These are phyloP conservation scores for Sphaerulina vaccinii DNA, from an alignment of 2,329 filamentous ascomycete genomes.

Conservation along the genomic window DNA sequence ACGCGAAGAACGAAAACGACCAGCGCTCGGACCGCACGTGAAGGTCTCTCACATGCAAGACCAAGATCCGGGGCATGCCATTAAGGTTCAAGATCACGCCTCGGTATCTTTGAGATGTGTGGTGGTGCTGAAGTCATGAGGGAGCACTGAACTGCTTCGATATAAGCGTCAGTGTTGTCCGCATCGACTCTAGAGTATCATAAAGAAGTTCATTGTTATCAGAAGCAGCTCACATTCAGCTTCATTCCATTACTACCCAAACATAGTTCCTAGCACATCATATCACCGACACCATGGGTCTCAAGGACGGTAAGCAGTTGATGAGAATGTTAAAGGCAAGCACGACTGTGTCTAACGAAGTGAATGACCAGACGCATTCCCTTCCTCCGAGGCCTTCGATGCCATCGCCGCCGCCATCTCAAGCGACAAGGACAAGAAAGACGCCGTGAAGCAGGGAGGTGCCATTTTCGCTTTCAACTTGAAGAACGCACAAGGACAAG, in stretches of 20 bases:
- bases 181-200: background rate
- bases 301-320: conserved; percentile 63
- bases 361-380: conserved; percentile 59
- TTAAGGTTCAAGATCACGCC: conserved; percentile 11
- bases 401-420: conserved; percentile 72
- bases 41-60: conserved; percentile 11
- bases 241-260: background rate
- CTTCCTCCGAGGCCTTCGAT: conserved; percentile 88
- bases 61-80: conserved; percentile 1
- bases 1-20: background rate
- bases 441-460: conserved; percentile 83
- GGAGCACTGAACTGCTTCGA: conserved; percentile 1
- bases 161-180: conserved; percentile 8
- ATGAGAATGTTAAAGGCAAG: background rate
- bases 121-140: conserved; percentile 8
- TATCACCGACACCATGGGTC: conserved; percentile 55
- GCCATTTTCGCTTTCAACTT: conserved; percentile 88
- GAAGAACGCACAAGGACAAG: conserved; percentile 80
- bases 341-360: background rate
- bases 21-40: background rate
- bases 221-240: background rate
- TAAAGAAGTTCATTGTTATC: background rate
- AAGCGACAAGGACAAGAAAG: conserved; percentile 71
- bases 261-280: background rate
- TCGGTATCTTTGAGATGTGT: conserved; percentile 8